Conservation (phyloP, 306 rosid genomes). For the Medicago arabica region DNA sequence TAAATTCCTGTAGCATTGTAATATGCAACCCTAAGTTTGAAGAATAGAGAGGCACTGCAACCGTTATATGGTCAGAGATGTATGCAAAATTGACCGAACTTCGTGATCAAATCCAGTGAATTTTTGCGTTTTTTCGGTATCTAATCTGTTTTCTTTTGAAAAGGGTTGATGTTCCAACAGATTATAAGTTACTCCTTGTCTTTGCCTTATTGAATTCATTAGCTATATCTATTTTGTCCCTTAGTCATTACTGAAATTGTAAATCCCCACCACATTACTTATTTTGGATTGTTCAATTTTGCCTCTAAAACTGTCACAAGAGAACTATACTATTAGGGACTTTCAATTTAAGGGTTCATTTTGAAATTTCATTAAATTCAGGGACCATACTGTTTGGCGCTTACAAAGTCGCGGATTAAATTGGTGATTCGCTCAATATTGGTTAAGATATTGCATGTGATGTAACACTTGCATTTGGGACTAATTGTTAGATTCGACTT, state of each 20-base stretch:
- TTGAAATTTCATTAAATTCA: neutral
- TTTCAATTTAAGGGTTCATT: neutral
- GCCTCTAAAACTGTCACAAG: neutral
- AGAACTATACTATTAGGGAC: neutral
- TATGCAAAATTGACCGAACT: too few species aligned
- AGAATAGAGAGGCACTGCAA: neutral
- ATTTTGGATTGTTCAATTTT: neutral
- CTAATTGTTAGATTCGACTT: neutral
- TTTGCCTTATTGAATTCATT: too few species aligned
- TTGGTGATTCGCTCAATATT: neutral
- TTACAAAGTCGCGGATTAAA: neutral
- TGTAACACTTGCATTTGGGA: neutral
- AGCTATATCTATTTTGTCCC: neutral
- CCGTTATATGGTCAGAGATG: too few species aligned
- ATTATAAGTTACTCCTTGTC: too few species aligned
- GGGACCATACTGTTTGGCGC: neutral
- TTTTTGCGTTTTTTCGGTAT: too few species aligned
- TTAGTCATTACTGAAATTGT: neutral
- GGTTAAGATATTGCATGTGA: neutral
- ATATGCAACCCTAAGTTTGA: neutral
- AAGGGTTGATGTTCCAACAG: too few species aligned
- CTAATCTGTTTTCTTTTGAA: too few species aligned
- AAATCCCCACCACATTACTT: neutral
- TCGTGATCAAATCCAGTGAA: too few species aligned
- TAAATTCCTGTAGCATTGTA: too few species aligned